These are phyloP conservation scores for Dendrocalamus sinicus DNA, from an alignment of 176 grass and related monocot species.

Conservation along the genomic window DNA sequence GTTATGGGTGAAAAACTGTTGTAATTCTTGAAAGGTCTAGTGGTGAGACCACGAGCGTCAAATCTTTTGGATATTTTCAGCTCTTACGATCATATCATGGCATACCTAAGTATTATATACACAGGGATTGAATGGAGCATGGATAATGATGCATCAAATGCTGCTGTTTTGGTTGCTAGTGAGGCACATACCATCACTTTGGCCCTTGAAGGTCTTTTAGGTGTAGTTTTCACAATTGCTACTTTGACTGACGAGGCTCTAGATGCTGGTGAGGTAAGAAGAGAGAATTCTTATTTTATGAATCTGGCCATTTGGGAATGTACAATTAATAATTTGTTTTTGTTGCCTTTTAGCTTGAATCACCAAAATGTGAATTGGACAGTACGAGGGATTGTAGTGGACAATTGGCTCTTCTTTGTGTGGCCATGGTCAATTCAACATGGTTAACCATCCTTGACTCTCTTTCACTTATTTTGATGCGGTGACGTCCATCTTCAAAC, in stretches of 20 bases:
- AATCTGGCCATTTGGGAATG: slow-evolving; percentile 9
- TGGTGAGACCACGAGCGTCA: not conserved
- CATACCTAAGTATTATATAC: slow-evolving; percentile 20
- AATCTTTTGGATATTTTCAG: not conserved
- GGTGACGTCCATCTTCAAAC: slow-evolving; percentile 57
- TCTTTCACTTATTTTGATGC: slow-evolving; percentile 90
- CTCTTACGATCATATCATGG: not conserved
- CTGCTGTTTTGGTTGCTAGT: slow-evolving; percentile 96
- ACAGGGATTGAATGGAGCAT: slow-evolving; percentile 99
- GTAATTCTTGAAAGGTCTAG: slow-evolving; percentile 1
- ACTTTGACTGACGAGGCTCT: slow-evolving; percentile 97
- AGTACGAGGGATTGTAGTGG: slow-evolving; percentile 61
- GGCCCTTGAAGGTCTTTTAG: slow-evolving; percentile 92
- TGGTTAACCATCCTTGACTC: slow-evolving; percentile 98
- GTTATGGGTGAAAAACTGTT: not conserved
- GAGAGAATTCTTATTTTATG: slow-evolving; percentile 31
- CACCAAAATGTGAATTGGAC: slow-evolving; percentile 82
- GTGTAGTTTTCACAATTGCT: slow-evolving; percentile 97
- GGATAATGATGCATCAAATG: slow-evolving; percentile 95
- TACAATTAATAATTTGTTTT: slow-evolving; percentile 39
- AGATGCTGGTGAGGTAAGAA: slow-evolving; percentile 85
- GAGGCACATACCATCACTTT: slow-evolving; percentile 98
- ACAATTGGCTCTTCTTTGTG: slow-evolving; percentile 72
- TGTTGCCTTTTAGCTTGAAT: slow-evolving; percentile 75
- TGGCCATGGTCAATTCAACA: slow-evolving; percentile 89